phyloP scores from a whole-genome alignment of 805 yeast genomes.

The Kluyveromyces nonfermentans region DNA sequence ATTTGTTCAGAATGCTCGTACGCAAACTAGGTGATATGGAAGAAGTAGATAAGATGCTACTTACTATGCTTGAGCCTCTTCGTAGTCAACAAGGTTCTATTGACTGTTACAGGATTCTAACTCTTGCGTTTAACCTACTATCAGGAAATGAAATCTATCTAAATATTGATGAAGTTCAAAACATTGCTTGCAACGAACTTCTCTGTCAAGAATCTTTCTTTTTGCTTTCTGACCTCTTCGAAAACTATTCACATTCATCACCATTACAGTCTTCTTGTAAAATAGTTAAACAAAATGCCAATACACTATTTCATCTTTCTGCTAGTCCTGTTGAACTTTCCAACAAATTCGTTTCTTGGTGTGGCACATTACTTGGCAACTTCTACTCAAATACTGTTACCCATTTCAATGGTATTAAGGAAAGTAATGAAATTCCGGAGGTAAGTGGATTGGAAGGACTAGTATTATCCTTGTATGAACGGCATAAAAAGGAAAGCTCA shows the following conservation, averaged over 20 bases:
- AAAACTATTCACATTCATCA: background rate
- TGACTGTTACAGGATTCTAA: background rate
- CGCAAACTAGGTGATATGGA: background rate
- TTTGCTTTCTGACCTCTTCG: background rate
- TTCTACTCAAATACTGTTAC: background rate
- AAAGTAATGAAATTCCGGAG: background rate
- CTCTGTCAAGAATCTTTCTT: background rate
- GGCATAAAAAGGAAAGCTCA: background rate
- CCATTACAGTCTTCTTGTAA: background rate
- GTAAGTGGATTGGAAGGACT: background rate
- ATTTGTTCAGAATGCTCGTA: background rate
- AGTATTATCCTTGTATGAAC: background rate
- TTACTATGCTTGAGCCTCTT: background rate
- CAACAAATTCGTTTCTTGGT: background rate
- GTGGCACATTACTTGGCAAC: background rate
- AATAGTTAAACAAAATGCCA: background rate
- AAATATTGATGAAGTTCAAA: background rate
- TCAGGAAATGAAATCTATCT: background rate
- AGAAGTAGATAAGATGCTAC: background rate
- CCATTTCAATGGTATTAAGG: background rate
- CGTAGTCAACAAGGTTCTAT: too few species aligned
- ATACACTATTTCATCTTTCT: background rate
- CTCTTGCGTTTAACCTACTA: background rate
- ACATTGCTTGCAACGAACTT: background rate
- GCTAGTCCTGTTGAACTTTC: background rate